These are phyloP conservation scores for Ophiocordyceps sinensis DNA, from an alignment of 2,329 filamentous ascomycete species.

Conservation along the genomic window DNA sequence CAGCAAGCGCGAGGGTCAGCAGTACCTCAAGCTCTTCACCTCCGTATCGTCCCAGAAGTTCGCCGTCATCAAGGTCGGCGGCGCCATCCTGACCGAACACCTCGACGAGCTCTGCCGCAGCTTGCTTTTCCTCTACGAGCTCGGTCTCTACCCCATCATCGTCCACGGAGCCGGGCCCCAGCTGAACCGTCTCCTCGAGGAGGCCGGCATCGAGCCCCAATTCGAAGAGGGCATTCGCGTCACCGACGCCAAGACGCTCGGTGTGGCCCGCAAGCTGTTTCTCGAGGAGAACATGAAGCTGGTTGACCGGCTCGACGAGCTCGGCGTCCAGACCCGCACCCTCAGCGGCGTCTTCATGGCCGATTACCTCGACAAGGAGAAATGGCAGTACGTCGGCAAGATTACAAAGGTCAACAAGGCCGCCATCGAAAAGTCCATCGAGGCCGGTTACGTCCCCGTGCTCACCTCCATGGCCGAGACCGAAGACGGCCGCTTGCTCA, in stretches of 20 bases:
- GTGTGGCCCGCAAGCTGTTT: conserved; percentile 82
- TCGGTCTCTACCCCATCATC: conserved; percentile 87
- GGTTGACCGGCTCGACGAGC: conserved; percentile 74
- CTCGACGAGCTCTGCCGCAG: conserved; percentile 82
- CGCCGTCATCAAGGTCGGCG: conserved; percentile 95
- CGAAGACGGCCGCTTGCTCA: conserved; percentile 78
- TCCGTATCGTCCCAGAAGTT: conserved; percentile 95
- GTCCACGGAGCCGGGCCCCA: conserved; percentile 93
- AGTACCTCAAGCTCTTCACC: conserved; percentile 94
- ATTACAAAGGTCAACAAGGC: conserved; percentile 84
- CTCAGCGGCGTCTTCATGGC: conserved; percentile 87
- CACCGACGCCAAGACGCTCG: conserved; percentile 88
- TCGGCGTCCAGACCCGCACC: conserved; percentile 78
- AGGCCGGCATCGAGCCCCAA: conserved; percentile 83
- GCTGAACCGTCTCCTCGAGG: conserved; percentile 80
- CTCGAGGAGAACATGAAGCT: conserved; percentile 90
- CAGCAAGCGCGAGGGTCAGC: conserved; percentile 89
- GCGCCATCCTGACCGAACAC: conserved; percentile 89
- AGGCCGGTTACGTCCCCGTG: conserved; percentile 81
- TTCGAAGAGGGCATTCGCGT: conserved; percentile 95
- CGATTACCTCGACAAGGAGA: conserved; percentile 91
- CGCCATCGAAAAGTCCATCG: conserved; percentile 82
- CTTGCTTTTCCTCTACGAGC: conserved; percentile 83
- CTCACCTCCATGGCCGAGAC: conserved; percentile 95
- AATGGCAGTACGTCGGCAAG: conserved; percentile 91